Evolutionary conservation across 2,329 filamentous ascomycete species (phyloP).

Genomic region (Fusarium citri): DNA sequence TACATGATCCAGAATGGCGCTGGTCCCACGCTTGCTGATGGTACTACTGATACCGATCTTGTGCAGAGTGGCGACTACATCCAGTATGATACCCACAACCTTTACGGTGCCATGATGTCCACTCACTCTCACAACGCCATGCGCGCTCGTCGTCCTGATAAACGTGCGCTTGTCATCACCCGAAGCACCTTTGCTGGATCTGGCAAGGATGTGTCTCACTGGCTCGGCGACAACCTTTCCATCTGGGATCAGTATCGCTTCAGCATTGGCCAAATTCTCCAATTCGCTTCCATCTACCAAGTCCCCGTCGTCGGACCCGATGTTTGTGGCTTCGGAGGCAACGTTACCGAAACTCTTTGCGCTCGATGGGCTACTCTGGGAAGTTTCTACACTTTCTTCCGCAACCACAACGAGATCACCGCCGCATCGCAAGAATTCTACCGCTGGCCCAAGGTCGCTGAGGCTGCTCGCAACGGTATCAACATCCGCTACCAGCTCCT

Average conservation of each 20-base stretch:
- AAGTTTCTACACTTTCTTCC: constrained; percentile 76
- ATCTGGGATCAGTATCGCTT: constrained; percentile 69
- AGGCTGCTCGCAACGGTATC: constrained; percentile 74
- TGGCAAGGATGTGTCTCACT: constrained; percentile 71
- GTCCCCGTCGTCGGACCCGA: constrained; percentile 77
- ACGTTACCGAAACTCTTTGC: constrained; percentile 54
- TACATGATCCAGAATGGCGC: constrained; percentile 47
- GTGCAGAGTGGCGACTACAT: constrained; percentile 36
- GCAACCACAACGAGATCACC: constrained; percentile 69
- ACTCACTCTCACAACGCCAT: constrained; percentile 72
- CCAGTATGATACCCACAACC: constrained; percentile 74
- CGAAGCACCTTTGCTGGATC: constrained; percentile 81
- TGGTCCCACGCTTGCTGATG: constrained; percentile 39
- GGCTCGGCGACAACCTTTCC: constrained; percentile 62
- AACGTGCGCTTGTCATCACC: constrained; percentile 78
- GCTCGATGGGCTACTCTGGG: constrained; percentile 72
- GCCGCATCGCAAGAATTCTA: constrained; percentile 71
- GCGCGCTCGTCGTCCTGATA: constrained; percentile 69
- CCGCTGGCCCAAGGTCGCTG: constrained; percentile 69
- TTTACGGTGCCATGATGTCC: constrained; percentile 84
- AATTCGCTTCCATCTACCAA: constrained; percentile 74
- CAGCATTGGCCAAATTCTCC: constrained; percentile 68
- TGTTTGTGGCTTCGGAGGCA: constrained; percentile 79
- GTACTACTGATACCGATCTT: constrained; percentile 42
- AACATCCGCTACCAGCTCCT: constrained; percentile 76